Conservation (phyloP, 2,329 filamentous ascomycete genomes). For the Paecilomyces variotii region DNA sequence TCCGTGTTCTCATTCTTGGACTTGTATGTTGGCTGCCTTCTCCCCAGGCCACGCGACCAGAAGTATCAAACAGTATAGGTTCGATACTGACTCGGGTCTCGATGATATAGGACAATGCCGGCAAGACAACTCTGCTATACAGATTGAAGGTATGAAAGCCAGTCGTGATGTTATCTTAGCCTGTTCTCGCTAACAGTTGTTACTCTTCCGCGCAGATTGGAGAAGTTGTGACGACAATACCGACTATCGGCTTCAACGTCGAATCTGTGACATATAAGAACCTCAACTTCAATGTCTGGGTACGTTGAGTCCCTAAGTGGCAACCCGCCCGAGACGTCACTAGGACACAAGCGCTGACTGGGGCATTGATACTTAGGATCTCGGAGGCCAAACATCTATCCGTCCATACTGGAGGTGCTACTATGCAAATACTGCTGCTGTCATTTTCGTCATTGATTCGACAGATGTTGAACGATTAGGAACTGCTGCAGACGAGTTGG, state of each 20-base stretch:
- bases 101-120: conserved; percentile 74
- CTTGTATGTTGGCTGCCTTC: conserved; percentile 55
- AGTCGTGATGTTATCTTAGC: background rate
- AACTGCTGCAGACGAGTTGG: conserved; percentile 85
- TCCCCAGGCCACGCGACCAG: conserved; percentile 4
- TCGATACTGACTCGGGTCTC: conserved; percentile 4
- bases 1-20: conserved; percentile 87
- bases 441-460: conserved; percentile 97
- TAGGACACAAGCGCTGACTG: background rate
- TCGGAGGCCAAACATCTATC: conserved; percentile 97
- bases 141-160: conserved; percentile 71
- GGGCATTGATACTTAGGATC: conserved; percentile 49
- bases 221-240: conserved; percentile 97
- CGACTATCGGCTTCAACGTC: conserved; percentile 98
- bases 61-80: conserved; percentile 12
- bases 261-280: conserved; percentile 98
- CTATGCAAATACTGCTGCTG: conserved; percentile 95
- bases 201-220: conserved; percentile 59
- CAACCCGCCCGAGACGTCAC: background rate
- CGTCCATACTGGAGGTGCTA: conserved; percentile 99
- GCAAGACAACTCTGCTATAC: conserved; percentile 95
- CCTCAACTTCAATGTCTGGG: conserved; percentile 98
- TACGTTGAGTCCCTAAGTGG: conserved; percentile 38
- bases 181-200: conserved; percentile 6
- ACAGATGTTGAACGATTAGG: conserved; percentile 94